phyloP scores from a whole-genome alignment of 805 yeast species.

The Lachancea quebecensis region DNA sequence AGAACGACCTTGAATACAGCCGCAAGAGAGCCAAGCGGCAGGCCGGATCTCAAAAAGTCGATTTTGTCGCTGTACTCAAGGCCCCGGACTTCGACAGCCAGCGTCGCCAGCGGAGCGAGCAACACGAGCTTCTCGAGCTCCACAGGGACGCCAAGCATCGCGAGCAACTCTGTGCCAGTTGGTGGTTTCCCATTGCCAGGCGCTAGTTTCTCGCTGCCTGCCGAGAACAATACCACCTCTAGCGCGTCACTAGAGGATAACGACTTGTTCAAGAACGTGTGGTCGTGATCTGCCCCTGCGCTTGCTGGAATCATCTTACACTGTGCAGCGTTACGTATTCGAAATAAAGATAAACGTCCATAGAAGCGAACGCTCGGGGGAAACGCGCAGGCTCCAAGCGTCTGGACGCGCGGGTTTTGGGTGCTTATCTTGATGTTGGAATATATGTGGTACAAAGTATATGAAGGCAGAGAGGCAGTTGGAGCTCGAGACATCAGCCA shows the following conservation, averaged over 20 bases:
- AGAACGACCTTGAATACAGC: neutral
- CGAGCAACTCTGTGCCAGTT: slow-evolving; percentile 11
- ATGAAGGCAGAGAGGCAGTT: too few species aligned
- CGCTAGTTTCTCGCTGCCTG: neutral
- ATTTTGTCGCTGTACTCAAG: slow-evolving; percentile 82
- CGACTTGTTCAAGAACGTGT: slow-evolving; percentile 63
- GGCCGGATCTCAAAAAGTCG: slow-evolving; percentile 89
- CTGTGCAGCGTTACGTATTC: too few species aligned
- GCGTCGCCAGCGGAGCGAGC: slow-evolving; percentile 4
- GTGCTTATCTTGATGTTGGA: too few species aligned
- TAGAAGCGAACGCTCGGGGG: too few species aligned
- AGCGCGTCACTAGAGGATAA: slow-evolving; percentile 40
- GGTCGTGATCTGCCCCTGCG: slow-evolving; percentile 36
- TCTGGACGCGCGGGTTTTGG: too few species aligned
- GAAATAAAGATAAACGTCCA: too few species aligned
- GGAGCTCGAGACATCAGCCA: slow-evolving; percentile 39
- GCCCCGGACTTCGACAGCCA: slow-evolving; percentile 24
- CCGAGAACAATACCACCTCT: neutral
- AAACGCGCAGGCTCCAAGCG: too few species aligned
- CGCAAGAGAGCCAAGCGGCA: slow-evolving; percentile 15
- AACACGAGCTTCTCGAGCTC: slow-evolving; percentile 6
- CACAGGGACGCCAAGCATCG: slow-evolving; percentile 4
- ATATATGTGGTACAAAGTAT: too few species aligned
- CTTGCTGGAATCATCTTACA: too few species aligned
- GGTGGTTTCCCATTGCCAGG: neutral